Evolutionary conservation across 1,284 basidiomycete species (phyloP), one percentile per base, ranked within the genome.

Genomic region (Ustilago sp.): DNA sequence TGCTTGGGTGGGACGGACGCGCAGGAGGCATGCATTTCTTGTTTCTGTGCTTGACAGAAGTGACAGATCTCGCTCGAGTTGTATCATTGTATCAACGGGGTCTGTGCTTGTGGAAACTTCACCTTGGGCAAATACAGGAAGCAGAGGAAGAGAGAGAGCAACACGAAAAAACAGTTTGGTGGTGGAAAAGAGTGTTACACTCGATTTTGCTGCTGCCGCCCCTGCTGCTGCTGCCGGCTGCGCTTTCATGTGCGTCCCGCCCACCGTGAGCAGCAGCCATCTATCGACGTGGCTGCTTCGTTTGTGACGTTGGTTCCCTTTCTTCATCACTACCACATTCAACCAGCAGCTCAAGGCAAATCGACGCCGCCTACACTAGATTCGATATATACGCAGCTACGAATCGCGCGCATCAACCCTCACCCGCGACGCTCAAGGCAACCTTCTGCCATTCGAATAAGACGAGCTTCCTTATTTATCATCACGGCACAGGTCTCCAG

Each of bases 241-340:
- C 13, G 35, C 39, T 57, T 45, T 57, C 55, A 57, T 57, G 19
- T 57, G 39, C 55, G 39, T 41, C 55, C 55, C 55, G 39, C 55
- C 55, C 55, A 57, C 55, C 19, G 23, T 35, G 19, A 38, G 38
- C 38, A 15, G 23, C 4, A 23, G 11, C 23, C 45, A 48, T 28
- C 15, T 32, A 50, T 31, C 15, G 28, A 31, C 48, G 48, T 50
- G 48, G 48, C 43, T 45, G 43, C 15, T 45, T 45, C n/a, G 8
- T 19, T 45, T 8, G 8, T 19, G n/a, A 19, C n/a, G n/a, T 45
- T 41, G 17, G 8, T 15, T 39, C n/a, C 34, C 35, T 39, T 28
- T 41, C 36, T 31, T 55, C n/a, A 19, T 19, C n/a, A 23, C 53
- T 19, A 51, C 53, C 35, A 51, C 48, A 32, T 32, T 13, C 28